Evolutionary conservation across 2,329 filamentous ascomycete genomes (phyloP).

Genomic region (Xylaria sp.): DNA sequence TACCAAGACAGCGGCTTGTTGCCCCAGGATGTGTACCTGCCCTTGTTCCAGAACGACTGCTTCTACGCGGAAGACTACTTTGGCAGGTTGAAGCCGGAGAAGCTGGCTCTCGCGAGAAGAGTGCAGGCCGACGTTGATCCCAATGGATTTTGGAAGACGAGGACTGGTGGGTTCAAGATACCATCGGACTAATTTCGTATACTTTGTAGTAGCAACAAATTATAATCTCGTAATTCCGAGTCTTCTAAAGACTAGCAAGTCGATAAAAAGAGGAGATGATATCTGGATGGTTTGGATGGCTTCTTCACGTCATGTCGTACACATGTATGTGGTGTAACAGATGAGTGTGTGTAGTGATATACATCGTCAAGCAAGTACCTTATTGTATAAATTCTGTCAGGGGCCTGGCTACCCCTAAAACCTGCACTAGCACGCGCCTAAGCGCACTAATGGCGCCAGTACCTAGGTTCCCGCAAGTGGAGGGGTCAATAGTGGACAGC

Average conservation of each 20-base stretch:
- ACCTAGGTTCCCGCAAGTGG: background rate
- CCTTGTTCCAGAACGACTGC: slow-evolving; percentile 58
- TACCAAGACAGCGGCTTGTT: slow-evolving; percentile 51
- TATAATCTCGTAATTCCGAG: slow-evolving; percentile 10
- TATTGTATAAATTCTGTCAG: background rate
- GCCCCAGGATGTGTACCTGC: slow-evolving; percentile 52
- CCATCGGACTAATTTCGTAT: slow-evolving; percentile 21
- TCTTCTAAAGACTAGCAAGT: background rate
- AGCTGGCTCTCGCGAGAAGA: slow-evolving; percentile 49
- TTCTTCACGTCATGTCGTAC: background rate
- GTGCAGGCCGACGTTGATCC: slow-evolving; percentile 54
- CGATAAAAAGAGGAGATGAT: background rate
- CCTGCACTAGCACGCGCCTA: background rate
- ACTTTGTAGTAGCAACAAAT: slow-evolving; percentile 15
- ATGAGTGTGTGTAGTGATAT: no score
- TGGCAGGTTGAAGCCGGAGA: slow-evolving; percentile 53
- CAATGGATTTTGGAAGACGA: slow-evolving; percentile 51
- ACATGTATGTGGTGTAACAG: background rate
- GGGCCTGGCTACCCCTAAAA: background rate
- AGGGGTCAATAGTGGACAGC: slow-evolving; percentile 35
- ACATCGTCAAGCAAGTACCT: no score
- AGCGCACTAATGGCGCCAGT: background rate
- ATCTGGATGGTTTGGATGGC: background rate
- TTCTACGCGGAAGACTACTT: slow-evolving; percentile 58
- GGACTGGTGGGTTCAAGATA: slow-evolving; percentile 57